Evolutionary conservation across 208 protist genomes (phyloP).

Genomic region (Trypanosoma rangeli): DNA sequence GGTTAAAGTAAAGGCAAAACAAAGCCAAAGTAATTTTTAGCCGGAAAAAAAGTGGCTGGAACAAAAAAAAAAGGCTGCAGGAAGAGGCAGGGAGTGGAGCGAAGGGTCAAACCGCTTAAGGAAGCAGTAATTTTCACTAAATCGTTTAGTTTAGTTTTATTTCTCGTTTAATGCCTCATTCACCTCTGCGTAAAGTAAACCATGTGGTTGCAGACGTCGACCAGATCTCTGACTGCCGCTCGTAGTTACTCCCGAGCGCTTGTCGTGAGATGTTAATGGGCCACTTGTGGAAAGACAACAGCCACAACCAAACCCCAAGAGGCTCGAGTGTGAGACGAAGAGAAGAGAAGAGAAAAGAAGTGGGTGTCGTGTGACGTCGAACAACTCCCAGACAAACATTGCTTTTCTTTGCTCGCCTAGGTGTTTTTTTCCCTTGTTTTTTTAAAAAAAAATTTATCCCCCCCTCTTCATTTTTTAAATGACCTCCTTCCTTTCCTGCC

Average conservation of each 20-base stretch:
- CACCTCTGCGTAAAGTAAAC: background rate
- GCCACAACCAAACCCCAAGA: background rate
- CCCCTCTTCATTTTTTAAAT: background rate
- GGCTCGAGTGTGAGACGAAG: background rate
- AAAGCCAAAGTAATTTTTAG: background rate
- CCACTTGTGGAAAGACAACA: background rate
- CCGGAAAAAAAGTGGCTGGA: constrained; percentile 1
- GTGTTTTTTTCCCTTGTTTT: background rate
- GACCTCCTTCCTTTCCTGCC: too few relatives aligned
- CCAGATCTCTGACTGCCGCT: background rate
- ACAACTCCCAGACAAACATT: background rate
- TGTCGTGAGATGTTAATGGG: background rate
- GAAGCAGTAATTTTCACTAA: background rate
- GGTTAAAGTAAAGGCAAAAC: background rate
- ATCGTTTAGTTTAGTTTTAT: background rate
- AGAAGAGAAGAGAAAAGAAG: background rate
- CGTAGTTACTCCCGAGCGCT: background rate
- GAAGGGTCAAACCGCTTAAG: background rate
- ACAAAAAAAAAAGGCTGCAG: constrained; percentile 10
- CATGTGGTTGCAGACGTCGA: background rate
- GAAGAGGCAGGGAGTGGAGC: background rate
- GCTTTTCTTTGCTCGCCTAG: background rate
- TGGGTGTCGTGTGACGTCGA: background rate
- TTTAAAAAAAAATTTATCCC: background rate
- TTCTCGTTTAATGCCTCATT: background rate